A percentile compares a stretch with the other conserved stretches of the same genome.
These are phyloP conservation scores for Fragaria nilgerrensis DNA, from an alignment of 306 rosid genomes.

Conservation along the genomic window DNA sequence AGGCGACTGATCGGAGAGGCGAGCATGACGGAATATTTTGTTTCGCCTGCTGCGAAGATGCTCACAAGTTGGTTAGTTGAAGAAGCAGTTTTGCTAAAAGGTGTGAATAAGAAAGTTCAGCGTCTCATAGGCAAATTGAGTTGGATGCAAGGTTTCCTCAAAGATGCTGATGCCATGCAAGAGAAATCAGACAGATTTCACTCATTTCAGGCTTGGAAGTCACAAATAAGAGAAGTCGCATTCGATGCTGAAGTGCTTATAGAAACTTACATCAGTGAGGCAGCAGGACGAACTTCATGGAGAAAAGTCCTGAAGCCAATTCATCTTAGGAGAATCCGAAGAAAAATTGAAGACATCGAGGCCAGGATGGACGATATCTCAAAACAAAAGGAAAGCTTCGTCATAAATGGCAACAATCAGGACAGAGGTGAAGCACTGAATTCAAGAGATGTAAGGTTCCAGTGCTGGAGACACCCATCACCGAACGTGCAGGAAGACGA, in stretches of 20 bases:
- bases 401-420: background rate
- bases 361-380: background rate
- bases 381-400: background rate
- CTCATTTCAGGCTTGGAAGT: slow-evolving; percentile 37
- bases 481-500: background rate
- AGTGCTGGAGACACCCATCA: background rate
- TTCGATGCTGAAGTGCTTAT: slow-evolving; percentile 34
- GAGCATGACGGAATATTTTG: slow-evolving; percentile 2
- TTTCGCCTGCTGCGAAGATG: background rate
- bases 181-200: slow-evolving; percentile 33
- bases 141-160: slow-evolving; percentile 45
- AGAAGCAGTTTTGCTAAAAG: background rate
- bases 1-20: background rate
- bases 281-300: slow-evolving; percentile 8
- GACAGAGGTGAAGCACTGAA: background rate
- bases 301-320: slow-evolving; percentile 30
- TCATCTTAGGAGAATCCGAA: slow-evolving; percentile 12
- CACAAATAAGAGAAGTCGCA: slow-evolving; percentile 41
- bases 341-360: background rate
- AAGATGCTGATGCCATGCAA: no score
- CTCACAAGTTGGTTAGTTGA: background rate
- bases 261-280: slow-evolving; percentile 32
- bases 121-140: slow-evolving; percentile 27
- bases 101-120: slow-evolving; percentile 12
- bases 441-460: background rate